A percentile compares a stretch with the other conserved stretches of the same genome.
Evolutionary conservation across 2,329 filamentous ascomycete species (phyloP).

Genomic region (Shiraia bambusicola): DNA sequence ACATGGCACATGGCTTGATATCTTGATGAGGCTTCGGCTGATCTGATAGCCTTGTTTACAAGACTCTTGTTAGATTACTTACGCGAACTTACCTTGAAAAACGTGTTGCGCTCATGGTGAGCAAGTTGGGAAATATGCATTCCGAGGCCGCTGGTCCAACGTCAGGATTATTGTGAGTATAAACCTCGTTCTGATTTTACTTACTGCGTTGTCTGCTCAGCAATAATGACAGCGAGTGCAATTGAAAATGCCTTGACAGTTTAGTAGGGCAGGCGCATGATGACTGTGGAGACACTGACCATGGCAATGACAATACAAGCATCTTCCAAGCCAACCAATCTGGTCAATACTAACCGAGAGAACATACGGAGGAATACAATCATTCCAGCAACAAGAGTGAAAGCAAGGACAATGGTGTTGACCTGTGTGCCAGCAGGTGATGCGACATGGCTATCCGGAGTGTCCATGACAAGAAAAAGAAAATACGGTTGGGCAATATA

Average conservation of each 20-base stretch:
- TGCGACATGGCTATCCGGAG: conserved; percentile 12
- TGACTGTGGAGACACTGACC: conserved; percentile 18
- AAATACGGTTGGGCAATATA: neutral
- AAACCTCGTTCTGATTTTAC: too few relatives aligned
- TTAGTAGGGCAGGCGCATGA: conserved; percentile 6
- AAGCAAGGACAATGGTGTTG: conserved; percentile 33
- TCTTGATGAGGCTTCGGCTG: neutral
- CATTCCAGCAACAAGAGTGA: conserved; percentile 34
- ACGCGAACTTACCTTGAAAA: conserved; percentile 16
- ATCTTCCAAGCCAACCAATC: conserved; percentile 33
- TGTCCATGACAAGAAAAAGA: conserved; percentile 8
- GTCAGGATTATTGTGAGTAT: too few relatives aligned
- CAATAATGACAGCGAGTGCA: conserved; percentile 28
- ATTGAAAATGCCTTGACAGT: conserved; percentile 25
- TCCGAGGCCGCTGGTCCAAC: conserved; percentile 22
- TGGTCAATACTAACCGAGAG: conserved; percentile 28
- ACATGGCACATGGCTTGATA: too few relatives aligned
- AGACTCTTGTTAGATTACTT: too few relatives aligned
- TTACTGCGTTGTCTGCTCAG: conserved; percentile 31
- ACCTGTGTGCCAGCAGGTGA: conserved; percentile 34
- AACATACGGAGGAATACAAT: conserved; percentile 36
- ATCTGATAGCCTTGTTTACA: too few relatives aligned
- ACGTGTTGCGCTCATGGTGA: conserved; percentile 6
- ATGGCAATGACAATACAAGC: conserved; percentile 34
- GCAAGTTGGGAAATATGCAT: conserved; percentile 19